A percentile compares a stretch with the other conserved stretches of the same genome.
Conservation (phyloP, 2,329 filamentous ascomycete species). For the Aspergillus thermomutatus region DNA sequence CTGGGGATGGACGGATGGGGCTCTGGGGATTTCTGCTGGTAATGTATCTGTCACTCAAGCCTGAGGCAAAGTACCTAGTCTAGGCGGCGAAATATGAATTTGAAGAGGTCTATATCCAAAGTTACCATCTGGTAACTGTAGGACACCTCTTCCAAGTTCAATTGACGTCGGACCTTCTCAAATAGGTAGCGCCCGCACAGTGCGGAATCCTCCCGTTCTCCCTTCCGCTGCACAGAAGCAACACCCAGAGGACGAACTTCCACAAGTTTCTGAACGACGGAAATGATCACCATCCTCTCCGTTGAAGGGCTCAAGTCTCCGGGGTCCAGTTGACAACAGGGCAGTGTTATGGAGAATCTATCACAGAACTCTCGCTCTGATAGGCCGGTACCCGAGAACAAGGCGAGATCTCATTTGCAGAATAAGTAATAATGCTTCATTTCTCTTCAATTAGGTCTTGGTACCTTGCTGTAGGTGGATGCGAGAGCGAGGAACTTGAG, state of each 20-base stretch:
- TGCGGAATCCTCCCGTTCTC: conserved; percentile 5
- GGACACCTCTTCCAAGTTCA: too few species aligned
- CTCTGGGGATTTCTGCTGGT: too few species aligned
- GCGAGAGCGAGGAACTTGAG: too few species aligned
- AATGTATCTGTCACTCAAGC: too few species aligned
- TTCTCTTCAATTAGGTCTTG: not conserved
- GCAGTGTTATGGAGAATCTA: not conserved
- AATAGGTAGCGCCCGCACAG: not conserved
- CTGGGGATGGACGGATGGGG: too few species aligned
- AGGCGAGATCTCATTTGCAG: too few species aligned
- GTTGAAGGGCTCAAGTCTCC: not conserved
- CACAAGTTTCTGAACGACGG: not conserved
- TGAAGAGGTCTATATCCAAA: not conserved
- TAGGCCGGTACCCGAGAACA: not conserved
- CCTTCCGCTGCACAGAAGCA: not conserved
- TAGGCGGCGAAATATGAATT: too few species aligned
- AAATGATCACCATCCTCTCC: not conserved
- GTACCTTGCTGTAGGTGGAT: not conserved
- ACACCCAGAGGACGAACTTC: not conserved
- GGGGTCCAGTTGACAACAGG: not conserved
- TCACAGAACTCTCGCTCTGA: not conserved
- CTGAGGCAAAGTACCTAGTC: too few species aligned
- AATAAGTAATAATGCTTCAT: not conserved
- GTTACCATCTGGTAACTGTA: not conserved
- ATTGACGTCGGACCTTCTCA: not conserved